These are phyloP conservation scores for Leccinum holopus DNA, from an alignment of 1,284 basidiomycete species.

Conservation along the genomic window DNA sequence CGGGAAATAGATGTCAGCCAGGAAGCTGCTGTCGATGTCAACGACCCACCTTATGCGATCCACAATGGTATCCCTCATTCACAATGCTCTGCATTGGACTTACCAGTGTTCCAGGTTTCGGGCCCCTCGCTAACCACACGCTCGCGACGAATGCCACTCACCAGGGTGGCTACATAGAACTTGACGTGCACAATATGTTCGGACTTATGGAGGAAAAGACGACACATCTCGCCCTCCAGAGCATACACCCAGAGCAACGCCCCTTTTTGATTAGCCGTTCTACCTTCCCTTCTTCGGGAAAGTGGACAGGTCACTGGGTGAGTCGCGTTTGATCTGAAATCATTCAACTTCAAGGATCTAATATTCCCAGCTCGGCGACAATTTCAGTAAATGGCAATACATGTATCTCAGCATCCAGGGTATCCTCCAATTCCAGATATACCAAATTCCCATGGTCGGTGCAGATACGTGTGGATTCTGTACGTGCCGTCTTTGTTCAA, in stretches of 20 bases:
- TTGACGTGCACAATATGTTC: slow-evolving; percentile 43
- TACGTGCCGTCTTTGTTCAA: slow-evolving; percentile 29
- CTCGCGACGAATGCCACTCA: slow-evolving; percentile 43
- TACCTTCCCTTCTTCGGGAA: slow-evolving; percentile 61
- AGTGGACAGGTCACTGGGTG: slow-evolving; percentile 62
- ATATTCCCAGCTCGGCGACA: slow-evolving; percentile 59
- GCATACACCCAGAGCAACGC: slow-evolving; percentile 35
- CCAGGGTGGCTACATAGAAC: slow-evolving; percentile 38
- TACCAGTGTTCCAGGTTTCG: slow-evolving; percentile 19
- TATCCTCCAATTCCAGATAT: slow-evolving; percentile 73
- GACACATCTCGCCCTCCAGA: slow-evolving; percentile 37
- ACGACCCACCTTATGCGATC: slow-evolving; percentile 64
- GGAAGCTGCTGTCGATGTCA: slow-evolving; percentile 49
- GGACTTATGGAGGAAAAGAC: slow-evolving; percentile 41
- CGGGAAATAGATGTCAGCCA: slow-evolving; percentile 40
- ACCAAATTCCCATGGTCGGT: slow-evolving; percentile 75
- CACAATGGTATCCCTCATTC: slow-evolving; percentile 56
- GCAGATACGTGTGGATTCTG: slow-evolving; percentile 73
- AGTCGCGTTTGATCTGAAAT: slow-evolving; percentile 5
- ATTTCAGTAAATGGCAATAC: slow-evolving; percentile 66
- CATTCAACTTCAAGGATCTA: background rate
- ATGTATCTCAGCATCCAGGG: slow-evolving; percentile 62
- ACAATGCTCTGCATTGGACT: background rate
- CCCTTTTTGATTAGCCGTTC: slow-evolving; percentile 46
- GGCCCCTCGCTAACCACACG: slow-evolving; percentile 30